phyloP scores from a whole-genome alignment of 768 basidiomycete species.

The Pholiota microspora region DNA sequence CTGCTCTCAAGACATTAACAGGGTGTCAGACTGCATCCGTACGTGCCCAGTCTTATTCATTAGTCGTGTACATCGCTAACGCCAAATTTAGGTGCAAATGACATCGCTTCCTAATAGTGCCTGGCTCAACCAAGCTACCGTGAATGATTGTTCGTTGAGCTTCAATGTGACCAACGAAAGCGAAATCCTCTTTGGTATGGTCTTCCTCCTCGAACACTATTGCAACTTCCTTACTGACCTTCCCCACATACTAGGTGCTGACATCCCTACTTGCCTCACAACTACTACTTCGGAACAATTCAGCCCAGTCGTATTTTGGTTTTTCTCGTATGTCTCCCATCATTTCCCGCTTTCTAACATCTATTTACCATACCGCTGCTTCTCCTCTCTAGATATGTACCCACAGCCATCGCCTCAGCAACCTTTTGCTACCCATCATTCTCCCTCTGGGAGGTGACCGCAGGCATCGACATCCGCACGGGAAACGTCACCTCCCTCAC shows the following conservation, averaged over 20 bases:
- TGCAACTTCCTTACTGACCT: too few species aligned
- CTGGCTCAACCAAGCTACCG: constrained; percentile 44
- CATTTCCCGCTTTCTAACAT: neutral
- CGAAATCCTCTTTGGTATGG: constrained; percentile 41
- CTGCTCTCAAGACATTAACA: constrained; percentile 43
- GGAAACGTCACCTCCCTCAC: constrained; percentile 37
- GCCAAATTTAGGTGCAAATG: constrained; percentile 35
- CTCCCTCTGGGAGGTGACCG: constrained; percentile 42
- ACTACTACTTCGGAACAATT: constrained; percentile 35
- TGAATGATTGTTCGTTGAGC: constrained; percentile 36
- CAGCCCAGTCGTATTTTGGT: constrained; percentile 55
- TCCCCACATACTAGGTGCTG: constrained; percentile 22
- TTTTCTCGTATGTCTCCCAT: constrained; percentile 36
- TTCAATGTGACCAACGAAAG: constrained; percentile 40
- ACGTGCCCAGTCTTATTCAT: constrained; percentile 6
- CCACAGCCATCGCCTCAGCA: constrained; percentile 37
- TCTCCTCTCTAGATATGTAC: constrained; percentile 27
- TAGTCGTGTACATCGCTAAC: neutral
- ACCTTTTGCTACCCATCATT: constrained; percentile 48
- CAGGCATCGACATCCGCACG: constrained; percentile 41
- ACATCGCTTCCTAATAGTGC: constrained; percentile 21
- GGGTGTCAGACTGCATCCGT: constrained; percentile 41
- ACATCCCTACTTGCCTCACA: constrained; percentile 26
- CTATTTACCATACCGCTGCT: neutral
- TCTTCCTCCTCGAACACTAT: too few species aligned